phyloP scores from a whole-genome alignment of 306 rosid species.

The Lagenaria siceraria region DNA sequence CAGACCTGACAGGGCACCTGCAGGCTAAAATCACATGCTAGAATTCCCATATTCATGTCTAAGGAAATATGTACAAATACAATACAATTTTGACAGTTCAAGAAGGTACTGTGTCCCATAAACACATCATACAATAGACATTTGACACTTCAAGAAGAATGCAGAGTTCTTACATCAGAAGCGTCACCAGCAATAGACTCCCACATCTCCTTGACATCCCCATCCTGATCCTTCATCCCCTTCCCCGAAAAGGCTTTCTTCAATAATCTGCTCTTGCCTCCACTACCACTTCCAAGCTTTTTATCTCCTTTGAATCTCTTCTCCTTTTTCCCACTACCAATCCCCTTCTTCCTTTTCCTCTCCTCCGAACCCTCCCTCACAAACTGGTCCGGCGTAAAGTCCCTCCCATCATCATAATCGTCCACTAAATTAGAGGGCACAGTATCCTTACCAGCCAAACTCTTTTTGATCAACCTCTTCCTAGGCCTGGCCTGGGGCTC shows the following conservation, averaged over 20 bases:
- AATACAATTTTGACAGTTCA: not conserved
- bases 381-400: slow-evolving; percentile 23
- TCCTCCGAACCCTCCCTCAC: slow-evolving; percentile 36
- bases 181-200: slow-evolving; percentile 73
- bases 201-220: slow-evolving; percentile 99
- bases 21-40: not conserved
- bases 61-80: not conserved
- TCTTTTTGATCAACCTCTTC: slow-evolving; percentile 80
- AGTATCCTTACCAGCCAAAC: slow-evolving; percentile 25
- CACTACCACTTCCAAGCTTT: slow-evolving; percentile 31
- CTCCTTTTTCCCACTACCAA: slow-evolving; percentile 54
- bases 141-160: not conserved
- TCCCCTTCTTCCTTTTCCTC: slow-evolving; percentile 24
- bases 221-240: slow-evolving; percentile 65
- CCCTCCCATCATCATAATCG: slow-evolving; percentile 36
- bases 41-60: not conserved
- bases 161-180: slow-evolving; percentile 55
- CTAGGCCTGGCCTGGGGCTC: slow-evolving; percentile 51
- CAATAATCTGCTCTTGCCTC: slow-evolving; percentile 25
- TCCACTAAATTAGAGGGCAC: slow-evolving; percentile 42
- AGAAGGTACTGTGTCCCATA: not conserved
- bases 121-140: not conserved
- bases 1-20: not conserved
- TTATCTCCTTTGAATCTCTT: slow-evolving; percentile 65
- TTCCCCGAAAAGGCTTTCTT: slow-evolving; percentile 54